Percentiles rank a stretch among this genome's conserved stretches.
Evolutionary conservation across 352 stramenopile genomes (phyloP).

Genomic region (Globisporangium acanthophoron): DNA sequence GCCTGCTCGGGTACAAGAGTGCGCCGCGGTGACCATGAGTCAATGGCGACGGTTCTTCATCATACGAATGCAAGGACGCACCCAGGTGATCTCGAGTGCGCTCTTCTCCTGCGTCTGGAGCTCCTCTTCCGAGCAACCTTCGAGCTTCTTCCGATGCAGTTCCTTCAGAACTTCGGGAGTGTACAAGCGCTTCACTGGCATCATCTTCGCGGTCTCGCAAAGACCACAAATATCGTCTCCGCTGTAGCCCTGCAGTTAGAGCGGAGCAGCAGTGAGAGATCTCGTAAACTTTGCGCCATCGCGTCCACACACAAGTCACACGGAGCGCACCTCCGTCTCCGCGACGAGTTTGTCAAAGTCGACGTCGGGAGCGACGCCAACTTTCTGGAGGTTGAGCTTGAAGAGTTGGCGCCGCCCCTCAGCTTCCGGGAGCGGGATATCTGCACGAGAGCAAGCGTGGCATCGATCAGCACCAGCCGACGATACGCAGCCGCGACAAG

Average conservation of each 20-base stretch:
- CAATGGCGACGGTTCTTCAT: too few species aligned
- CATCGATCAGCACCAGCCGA: background rate
- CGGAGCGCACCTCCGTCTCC: slow-evolving; percentile 48
- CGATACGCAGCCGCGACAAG: background rate
- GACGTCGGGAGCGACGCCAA: slow-evolving; percentile 80
- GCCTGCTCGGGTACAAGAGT: slow-evolving; percentile 13
- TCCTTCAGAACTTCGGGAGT: slow-evolving; percentile 61
- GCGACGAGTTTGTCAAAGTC: slow-evolving; percentile 62
- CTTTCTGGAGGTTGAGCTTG: slow-evolving; percentile 60
- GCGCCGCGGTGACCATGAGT: too few species aligned
- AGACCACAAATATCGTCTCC: slow-evolving; percentile 54
- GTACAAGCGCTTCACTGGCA: slow-evolving; percentile 78
- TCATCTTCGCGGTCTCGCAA: slow-evolving; percentile 72
- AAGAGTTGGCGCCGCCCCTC: slow-evolving; percentile 67
- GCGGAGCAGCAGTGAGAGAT: background rate
- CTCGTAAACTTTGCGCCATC: too few species aligned
- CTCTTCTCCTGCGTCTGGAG: slow-evolving; percentile 54
- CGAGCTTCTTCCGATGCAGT: slow-evolving; percentile 46
- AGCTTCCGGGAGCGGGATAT: slow-evolving; percentile 52
- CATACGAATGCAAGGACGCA: slow-evolving; percentile 4
- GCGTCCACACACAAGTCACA: too few species aligned
- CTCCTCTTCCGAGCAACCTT: slow-evolving; percentile 47
- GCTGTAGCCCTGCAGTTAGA: slow-evolving; percentile 32
- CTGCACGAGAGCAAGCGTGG: background rate
- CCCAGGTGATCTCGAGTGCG: slow-evolving; percentile 46